These are phyloP conservation scores for Curvularia lunata DNA, from an alignment of 2,329 filamentous ascomycete genomes.

Conservation along the genomic window DNA sequence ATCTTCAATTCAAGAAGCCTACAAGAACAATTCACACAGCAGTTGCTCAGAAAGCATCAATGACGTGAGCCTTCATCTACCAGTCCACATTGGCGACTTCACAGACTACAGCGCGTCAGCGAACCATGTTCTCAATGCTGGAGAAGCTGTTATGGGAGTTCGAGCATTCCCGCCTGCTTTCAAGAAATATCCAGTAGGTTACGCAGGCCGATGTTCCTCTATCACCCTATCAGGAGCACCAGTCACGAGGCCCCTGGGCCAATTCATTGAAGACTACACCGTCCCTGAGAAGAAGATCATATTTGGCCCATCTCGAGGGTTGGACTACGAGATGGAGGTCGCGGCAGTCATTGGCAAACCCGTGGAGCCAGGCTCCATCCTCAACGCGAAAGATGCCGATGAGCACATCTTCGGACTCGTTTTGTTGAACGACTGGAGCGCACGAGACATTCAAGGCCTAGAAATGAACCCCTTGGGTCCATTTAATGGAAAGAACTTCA, in stretches of 20 bases:
- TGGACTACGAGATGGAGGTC: constrained; percentile 61
- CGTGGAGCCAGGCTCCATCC: constrained; percentile 46
- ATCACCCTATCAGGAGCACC: constrained; percentile 58
- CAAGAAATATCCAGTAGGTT: constrained; percentile 55
- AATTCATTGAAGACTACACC: constrained; percentile 33
- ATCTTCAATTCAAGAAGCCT: constrained; percentile 48
- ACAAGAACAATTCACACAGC: constrained; percentile 30
- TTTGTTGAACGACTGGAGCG: constrained; percentile 68
- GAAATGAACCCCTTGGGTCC: constrained; percentile 69
- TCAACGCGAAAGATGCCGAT: constrained; percentile 52
- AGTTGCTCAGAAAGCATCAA: constrained; percentile 41
- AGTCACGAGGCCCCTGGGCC: constrained; percentile 33
- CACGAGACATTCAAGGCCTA: constrained; percentile 66
- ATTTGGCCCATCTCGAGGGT: constrained; percentile 49
- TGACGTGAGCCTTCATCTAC: constrained; percentile 59
- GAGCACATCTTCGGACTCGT: constrained; percentile 69
- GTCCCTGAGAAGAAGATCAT: constrained; percentile 59
- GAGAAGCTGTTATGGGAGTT: constrained; percentile 40
- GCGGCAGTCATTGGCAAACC: constrained; percentile 55
- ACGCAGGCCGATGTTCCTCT: constrained; percentile 62
- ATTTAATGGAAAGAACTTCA: constrained; percentile 66
- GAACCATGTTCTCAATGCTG: constrained; percentile 61
- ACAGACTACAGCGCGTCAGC: constrained; percentile 64
- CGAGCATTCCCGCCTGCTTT: constrained; percentile 37
- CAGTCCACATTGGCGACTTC: constrained; percentile 63